These are phyloP conservation scores for Lactarius quietus DNA, from an alignment of 768 basidiomycete species.

Conservation along the genomic window DNA sequence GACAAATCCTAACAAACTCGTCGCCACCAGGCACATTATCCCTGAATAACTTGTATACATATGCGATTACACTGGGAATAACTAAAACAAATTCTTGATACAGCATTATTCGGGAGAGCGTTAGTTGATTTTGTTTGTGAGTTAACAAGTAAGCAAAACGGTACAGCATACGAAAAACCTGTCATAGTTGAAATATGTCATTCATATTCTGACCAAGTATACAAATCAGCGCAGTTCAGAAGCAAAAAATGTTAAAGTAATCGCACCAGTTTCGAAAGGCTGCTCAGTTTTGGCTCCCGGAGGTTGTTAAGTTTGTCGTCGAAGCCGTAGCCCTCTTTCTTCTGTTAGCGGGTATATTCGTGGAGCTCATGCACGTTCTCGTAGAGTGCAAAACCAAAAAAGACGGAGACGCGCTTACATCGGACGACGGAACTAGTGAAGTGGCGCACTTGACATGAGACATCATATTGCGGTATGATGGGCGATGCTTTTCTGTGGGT, in stretches of 20 bases:
- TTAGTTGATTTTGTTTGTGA: no score
- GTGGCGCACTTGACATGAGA: not conserved
- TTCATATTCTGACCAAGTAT: no score
- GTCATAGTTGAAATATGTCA: no score
- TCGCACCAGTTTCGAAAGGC: slow-evolving; percentile 14
- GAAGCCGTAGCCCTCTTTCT: not conserved
- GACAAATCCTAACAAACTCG: no score
- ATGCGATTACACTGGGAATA: not conserved
- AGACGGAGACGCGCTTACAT: not conserved
- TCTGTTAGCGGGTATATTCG: not conserved
- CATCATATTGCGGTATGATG: not conserved
- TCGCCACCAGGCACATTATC: no score
- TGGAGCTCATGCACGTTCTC: slow-evolving; percentile 3
- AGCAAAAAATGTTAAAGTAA: not conserved
- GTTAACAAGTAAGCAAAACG: no score
- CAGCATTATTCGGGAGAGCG: no score
- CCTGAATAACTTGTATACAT: no score
- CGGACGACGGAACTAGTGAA: not conserved
- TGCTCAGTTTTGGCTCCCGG: slow-evolving; percentile 17
- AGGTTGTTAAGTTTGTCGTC: slow-evolving; percentile 14
- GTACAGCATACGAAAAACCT: no score
- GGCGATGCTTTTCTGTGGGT: not conserved
- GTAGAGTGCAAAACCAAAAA: slow-evolving; percentile 9
- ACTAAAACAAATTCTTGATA: no score
- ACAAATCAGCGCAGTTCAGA: not conserved